Evolutionary conservation across 2,329 filamentous ascomycete species (phyloP).

Genomic region (Fusarium sp.): DNA sequence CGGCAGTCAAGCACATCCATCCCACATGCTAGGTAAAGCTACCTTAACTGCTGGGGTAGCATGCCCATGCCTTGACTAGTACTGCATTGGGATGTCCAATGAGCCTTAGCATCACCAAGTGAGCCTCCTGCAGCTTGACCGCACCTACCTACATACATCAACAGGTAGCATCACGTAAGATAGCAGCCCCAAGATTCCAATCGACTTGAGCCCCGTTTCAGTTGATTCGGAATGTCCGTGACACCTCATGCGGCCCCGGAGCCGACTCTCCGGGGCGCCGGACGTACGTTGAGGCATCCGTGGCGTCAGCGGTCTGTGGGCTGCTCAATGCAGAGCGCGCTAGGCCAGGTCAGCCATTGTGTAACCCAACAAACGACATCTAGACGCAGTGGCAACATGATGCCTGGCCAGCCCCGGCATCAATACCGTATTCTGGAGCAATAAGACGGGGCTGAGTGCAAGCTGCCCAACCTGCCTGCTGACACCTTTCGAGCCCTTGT

Average conservation of each 20-base stretch:
- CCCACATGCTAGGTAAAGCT: background rate
- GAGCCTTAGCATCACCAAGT: constrained; percentile 11
- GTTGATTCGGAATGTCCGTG: background rate
- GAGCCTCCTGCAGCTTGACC: constrained; percentile 1
- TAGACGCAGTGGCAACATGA: constrained; percentile 8
- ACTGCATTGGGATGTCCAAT: background rate
- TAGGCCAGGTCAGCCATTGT: constrained; percentile 9
- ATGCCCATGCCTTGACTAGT: constrained; percentile 1
- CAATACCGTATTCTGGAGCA: background rate
- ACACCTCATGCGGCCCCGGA: background rate
- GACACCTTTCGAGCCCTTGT: background rate
- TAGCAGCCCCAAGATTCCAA: background rate
- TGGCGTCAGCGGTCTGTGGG: constrained; percentile 16
- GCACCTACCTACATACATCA: background rate
- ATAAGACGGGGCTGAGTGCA: background rate
- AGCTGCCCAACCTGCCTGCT: background rate
- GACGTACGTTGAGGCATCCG: constrained; percentile 4
- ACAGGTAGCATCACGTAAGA: constrained; percentile 3
- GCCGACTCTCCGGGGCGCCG: background rate
- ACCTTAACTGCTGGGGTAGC: constrained; percentile 31
- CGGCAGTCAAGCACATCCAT: constrained; percentile 14
- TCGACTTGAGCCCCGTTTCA: background rate
- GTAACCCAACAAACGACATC: constrained; percentile 9
- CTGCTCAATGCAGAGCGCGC: constrained; percentile 7
- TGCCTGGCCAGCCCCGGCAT: constrained; percentile 2